phyloP scores from a whole-genome alignment of 768 basidiomycete genomes.

The Mycena venus region DNA sequence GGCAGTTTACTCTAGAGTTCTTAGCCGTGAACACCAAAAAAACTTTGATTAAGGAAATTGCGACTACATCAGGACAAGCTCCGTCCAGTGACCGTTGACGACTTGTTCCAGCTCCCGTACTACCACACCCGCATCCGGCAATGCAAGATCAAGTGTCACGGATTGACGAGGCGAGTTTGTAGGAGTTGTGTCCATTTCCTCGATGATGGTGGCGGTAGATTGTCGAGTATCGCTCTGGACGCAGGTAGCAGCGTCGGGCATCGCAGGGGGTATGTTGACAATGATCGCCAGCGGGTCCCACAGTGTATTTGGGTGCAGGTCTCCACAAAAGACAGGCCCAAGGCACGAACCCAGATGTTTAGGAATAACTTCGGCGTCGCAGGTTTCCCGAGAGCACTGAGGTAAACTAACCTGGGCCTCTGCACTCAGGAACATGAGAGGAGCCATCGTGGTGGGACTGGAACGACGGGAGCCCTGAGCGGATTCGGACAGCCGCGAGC shows the following conservation, averaged over 20 bases:
- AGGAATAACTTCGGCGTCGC: neutral
- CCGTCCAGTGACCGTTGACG: neutral
- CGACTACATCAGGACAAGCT: no score
- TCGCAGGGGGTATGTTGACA: neutral
- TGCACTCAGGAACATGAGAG: neutral
- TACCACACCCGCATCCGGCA: neutral
- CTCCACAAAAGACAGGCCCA: neutral
- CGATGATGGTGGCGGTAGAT: neutral
- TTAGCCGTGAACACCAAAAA: no score
- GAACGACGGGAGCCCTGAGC: neutral
- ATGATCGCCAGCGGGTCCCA: neutral
- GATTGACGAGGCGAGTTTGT: neutral
- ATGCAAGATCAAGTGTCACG: neutral
- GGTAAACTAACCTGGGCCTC: slow-evolving; percentile 8
- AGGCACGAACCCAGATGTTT: neutral
- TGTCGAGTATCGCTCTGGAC: neutral
- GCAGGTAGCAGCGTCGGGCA: neutral
- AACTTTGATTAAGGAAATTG: no score
- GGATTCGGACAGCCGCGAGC: neutral
- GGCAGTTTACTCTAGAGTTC: neutral
- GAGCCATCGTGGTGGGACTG: neutral
- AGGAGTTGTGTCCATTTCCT: neutral
- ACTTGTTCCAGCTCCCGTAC: neutral
- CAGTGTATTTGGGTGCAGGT: neutral
- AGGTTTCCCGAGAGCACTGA: neutral